phyloP scores from a whole-genome alignment of 768 basidiomycete genomes.

The Xerocomus potaroensis region DNA sequence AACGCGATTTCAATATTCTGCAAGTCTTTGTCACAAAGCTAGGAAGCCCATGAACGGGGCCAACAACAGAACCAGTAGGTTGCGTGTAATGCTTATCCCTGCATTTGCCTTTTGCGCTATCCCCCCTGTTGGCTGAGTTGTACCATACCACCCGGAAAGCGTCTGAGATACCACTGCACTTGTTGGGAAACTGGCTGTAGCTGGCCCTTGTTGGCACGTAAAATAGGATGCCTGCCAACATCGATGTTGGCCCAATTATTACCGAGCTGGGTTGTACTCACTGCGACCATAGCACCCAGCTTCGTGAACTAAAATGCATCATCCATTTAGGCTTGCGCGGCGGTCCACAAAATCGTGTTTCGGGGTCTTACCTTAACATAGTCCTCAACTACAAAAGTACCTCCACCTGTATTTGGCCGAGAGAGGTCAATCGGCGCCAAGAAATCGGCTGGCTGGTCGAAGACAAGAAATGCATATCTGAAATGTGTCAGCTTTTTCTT shows the following conservation, averaged over 20 bases:
- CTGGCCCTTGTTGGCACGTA: constrained; percentile 64
- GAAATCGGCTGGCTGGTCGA: constrained; percentile 61
- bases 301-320: constrained; percentile 41
- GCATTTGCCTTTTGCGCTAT: constrained; percentile 21
- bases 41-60: constrained; percentile 28
- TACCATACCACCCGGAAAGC: constrained; percentile 31
- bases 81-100: constrained; percentile 16
- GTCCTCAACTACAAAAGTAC: constrained; percentile 49
- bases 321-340: neutral
- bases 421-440: constrained; percentile 54
- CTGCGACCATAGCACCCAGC: constrained; percentile 60
- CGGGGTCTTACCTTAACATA: constrained; percentile 48
- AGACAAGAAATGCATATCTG: constrained; percentile 68
- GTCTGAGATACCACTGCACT: constrained; percentile 66
- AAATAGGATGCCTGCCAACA: constrained; percentile 59
- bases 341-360: neutral
- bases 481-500: neutral
- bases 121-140: constrained; percentile 9
- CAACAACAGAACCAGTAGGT: constrained; percentile 20
- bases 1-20: neutral
- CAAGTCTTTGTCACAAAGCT: constrained; percentile 15
- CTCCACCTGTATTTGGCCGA: constrained; percentile 45
- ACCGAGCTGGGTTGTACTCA: no score
- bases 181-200: constrained; percentile 52
- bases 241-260: constrained; percentile 8